Conservation (phyloP, 2,329 filamentous ascomycete species). For the Venturia effusa region DNA sequence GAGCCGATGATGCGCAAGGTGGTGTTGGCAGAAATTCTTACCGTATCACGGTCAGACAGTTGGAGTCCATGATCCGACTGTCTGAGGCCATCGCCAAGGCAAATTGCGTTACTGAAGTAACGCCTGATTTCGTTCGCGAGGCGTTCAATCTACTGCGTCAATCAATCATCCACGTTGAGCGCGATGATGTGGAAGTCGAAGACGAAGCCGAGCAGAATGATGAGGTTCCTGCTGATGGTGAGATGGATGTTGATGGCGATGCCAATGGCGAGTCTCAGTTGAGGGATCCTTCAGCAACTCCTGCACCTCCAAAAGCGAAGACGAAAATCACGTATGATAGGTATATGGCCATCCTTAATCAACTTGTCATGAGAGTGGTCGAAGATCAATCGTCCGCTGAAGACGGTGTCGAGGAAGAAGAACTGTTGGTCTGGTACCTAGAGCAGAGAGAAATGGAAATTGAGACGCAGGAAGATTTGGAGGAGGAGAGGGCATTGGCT, state of each 20-base stretch:
- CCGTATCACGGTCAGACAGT: constrained; percentile 89
- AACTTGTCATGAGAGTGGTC: constrained; percentile 71
- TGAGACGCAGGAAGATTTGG: constrained; percentile 68
- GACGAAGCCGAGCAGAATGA: constrained; percentile 49
- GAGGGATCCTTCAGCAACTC: constrained; percentile 28
- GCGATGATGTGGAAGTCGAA: constrained; percentile 92
- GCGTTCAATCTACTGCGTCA: constrained; percentile 85
- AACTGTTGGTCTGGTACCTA: constrained; percentile 78
- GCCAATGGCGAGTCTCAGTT: constrained; percentile 28
- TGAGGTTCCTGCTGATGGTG: constrained; percentile 28
- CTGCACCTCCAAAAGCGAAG: constrained; percentile 42
- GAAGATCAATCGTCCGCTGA: constrained; percentile 64
- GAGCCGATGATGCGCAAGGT: constrained; percentile 86
- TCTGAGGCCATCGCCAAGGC: constrained; percentile 97
- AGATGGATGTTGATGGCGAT: constrained; percentile 24
- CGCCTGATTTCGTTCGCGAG: constrained; percentile 75
- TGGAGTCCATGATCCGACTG: constrained; percentile 90
- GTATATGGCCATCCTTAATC: constrained; percentile 81
- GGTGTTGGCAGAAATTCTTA: constrained; percentile 92
- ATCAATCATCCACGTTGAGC: constrained; percentile 95
- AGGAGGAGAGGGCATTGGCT: constrained; percentile 61
- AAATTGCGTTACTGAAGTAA: constrained; percentile 88
- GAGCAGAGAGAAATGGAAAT: constrained; percentile 83
- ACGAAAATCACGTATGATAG: constrained; percentile 94
- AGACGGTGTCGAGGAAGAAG: constrained; percentile 76